Evolutionary conservation across 805 yeast species (phyloP), one percentile per base, ranked within the genome.

Genomic region (Yarrowia divulgata): DNA sequence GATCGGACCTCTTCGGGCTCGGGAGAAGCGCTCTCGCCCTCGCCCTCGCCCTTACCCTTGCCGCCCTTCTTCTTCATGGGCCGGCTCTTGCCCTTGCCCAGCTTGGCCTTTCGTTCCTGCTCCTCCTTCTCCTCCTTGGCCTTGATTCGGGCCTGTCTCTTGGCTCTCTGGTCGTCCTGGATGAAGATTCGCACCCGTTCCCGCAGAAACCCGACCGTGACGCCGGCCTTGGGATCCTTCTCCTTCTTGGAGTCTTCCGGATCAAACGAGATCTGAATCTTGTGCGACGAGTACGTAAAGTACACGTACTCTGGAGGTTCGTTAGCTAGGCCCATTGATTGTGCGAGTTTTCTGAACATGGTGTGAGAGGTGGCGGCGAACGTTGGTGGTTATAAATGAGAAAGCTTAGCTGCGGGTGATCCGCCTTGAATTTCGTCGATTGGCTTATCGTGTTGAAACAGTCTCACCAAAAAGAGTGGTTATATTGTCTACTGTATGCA

Each of bases 191-290:
- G 83, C 2, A 88, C 78, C 75, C 87, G 89, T 1, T 77, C 72
- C 71, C 92, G 83, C 69, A 92, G 81, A 71, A 88, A 86, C 18
- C 81, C 83, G 42, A 93, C 81, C 19, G 88, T 85, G 10, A 93
- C 86, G 0, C 97, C 97, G 64, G 83, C 70, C 86, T 93, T 6
- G 88, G 89, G 69, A 69, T 90, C 85, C 71, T 84, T 84, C 78
- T 70, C 79, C 42, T 76, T 76, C 71, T 86, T 87, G 75, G 86
- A 90, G 73, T 91, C 97, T 73, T 89, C 93, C 0, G 96, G 95
- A 39, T 90, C 86, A 77, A 91, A 91, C 40, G 70, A 63, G 5
- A 71, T 43, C 10, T 66, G 60, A 50, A 66, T 63, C 46, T 63
- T 63, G 68, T 63, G 68, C n/a, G 48, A 23, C 29, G 14, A 10